These are phyloP conservation scores for Cyclanthera cordifolia DNA, from an alignment of 306 rosid species.

Conservation along the genomic window DNA sequence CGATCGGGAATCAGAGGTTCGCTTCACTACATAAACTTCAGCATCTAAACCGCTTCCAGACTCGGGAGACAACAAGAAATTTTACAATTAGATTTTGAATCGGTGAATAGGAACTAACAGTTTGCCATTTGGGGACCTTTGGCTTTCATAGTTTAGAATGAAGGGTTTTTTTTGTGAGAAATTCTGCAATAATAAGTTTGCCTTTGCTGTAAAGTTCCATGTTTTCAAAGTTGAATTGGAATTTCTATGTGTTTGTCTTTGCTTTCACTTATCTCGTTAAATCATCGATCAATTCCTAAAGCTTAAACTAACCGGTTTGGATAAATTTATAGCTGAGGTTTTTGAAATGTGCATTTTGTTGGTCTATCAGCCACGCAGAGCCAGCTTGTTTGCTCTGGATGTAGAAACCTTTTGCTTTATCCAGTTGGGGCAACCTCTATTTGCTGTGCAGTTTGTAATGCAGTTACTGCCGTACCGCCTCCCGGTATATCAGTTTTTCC, in stretches of 20 bases:
- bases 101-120: too few relatives aligned
- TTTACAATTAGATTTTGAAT: too few relatives aligned
- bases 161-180: neutral
- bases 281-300: too few relatives aligned
- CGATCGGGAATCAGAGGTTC: too few relatives aligned
- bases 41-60: too few relatives aligned
- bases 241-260: neutral
- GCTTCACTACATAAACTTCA: too few relatives aligned
- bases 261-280: too few relatives aligned
- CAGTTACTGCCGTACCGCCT: slow-evolving; percentile 90
- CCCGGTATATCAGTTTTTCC: slow-evolving; percentile 40
- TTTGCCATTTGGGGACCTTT: too few relatives aligned
- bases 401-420: slow-evolving; percentile 74
- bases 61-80: too few relatives aligned
- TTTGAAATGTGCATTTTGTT: slow-evolving; percentile 10
- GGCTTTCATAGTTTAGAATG: neutral
- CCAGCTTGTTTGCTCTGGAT: slow-evolving; percentile 97
- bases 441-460: slow-evolving; percentile 98
- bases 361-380: slow-evolving; percentile 65
- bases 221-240: neutral
- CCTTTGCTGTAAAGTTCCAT: too few relatives aligned
- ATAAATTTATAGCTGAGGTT: neutral
- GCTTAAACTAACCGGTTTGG: too few relatives aligned
- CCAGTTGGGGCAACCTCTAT: slow-evolving; percentile 95
- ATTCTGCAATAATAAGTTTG: neutral